Conservation (phyloP, 2,329 filamentous ascomycete species). For the Botrytis sinoallii region DNA sequence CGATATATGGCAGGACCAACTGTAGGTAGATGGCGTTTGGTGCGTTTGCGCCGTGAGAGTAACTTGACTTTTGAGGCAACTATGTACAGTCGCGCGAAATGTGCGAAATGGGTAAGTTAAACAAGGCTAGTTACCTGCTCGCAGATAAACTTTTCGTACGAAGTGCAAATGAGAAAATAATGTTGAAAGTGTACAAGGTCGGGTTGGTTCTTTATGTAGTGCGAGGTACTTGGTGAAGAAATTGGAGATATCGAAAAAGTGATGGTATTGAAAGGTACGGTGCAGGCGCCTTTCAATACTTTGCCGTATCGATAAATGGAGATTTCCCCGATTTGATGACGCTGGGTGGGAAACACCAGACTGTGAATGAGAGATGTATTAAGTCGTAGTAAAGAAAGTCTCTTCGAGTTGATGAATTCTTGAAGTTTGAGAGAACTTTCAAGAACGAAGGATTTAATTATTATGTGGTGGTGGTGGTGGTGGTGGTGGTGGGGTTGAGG, state of each 20-base stretch:
- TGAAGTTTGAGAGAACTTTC: neutral
- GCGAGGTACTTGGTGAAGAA: slow-evolving; percentile 19
- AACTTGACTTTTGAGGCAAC: slow-evolving; percentile 16
- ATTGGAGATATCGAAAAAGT: slow-evolving; percentile 29
- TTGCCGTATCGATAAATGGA: slow-evolving; percentile 11
- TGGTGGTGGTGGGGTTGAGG: slow-evolving; percentile 15
- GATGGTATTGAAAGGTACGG: slow-evolving; percentile 33
- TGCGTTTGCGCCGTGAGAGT: slow-evolving; percentile 19
- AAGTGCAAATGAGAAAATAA: neutral
- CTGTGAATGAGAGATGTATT: slow-evolving; percentile 20
- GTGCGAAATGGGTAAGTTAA: slow-evolving; percentile 22
- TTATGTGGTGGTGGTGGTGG: neutral
- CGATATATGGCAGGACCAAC: slow-evolving; percentile 36
- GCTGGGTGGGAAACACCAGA: slow-evolving; percentile 27
- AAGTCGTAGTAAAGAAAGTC: slow-evolving; percentile 2
- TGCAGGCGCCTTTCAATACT: slow-evolving; percentile 38
- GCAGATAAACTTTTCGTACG: slow-evolving; percentile 9
- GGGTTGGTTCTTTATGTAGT: slow-evolving; percentile 6
- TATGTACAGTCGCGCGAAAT: slow-evolving; percentile 21
- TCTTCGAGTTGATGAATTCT: neutral
- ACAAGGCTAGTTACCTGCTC: slow-evolving; percentile 19
- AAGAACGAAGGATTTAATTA: slow-evolving; percentile 15
- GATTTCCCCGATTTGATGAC: slow-evolving; percentile 7
- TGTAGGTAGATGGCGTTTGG: slow-evolving; percentile 16
- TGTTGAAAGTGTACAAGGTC: slow-evolving; percentile 14